These are phyloP conservation scores for Mycena polygramma DNA, from an alignment of 768 basidiomycete genomes.

Conservation along the genomic window DNA sequence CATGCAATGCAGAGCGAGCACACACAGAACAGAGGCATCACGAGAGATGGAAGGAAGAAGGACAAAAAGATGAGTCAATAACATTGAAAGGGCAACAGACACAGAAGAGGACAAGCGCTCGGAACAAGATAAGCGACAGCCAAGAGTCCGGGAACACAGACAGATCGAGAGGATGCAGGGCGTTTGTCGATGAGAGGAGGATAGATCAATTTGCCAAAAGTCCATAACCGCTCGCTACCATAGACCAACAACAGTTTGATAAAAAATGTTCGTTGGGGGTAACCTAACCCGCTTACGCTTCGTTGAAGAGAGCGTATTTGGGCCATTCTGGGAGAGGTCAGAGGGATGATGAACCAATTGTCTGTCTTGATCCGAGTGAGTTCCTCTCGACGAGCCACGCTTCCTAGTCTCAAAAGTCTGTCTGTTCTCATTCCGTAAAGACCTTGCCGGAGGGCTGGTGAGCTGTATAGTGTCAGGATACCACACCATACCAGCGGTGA, in stretches of 20 bases:
- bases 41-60: slow-evolving; percentile 45
- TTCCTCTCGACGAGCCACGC: slow-evolving; percentile 54
- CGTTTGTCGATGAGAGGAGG: slow-evolving; percentile 56
- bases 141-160: slow-evolving; percentile 44
- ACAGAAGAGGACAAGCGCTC: slow-evolving; percentile 63
- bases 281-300: slow-evolving; percentile 50
- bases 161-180: slow-evolving; percentile 66
- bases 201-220: slow-evolving; percentile 51
- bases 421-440: slow-evolving; percentile 42
- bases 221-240: slow-evolving; percentile 63
- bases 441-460: slow-evolving; percentile 28
- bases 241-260: slow-evolving; percentile 58
- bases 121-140: slow-evolving; percentile 42
- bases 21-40: slow-evolving; percentile 46
- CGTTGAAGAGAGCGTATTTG: slow-evolving; percentile 49
- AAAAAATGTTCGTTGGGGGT: slow-evolving; percentile 58
- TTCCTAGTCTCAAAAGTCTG: slow-evolving; percentile 54
- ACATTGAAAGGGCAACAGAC: slow-evolving; percentile 46
- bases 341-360: slow-evolving; percentile 54
- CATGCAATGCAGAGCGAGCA: slow-evolving; percentile 47
- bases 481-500: slow-evolving; percentile 40
- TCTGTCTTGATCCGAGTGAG: slow-evolving; percentile 44
- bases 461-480: slow-evolving; percentile 42
- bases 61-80: slow-evolving; percentile 64
- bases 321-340: slow-evolving; percentile 55